phyloP scores from a whole-genome alignment of 1,284 basidiomycete genomes.

The Ganoderma lingzhi region DNA sequence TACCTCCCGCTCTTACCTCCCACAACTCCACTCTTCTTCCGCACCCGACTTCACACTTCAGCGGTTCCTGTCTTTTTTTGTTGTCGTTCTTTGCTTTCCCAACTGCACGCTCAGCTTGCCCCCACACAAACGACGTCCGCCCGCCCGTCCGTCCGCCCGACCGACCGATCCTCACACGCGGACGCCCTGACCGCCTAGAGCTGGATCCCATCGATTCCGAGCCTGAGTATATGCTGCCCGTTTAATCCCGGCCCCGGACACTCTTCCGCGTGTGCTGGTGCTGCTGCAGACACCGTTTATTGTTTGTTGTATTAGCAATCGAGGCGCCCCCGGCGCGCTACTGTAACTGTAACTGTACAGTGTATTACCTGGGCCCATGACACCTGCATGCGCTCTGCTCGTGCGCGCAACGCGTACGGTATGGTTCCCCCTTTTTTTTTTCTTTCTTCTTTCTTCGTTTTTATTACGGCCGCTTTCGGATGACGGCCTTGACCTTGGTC shows the following conservation, averaged over 20 bases:
- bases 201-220: neutral
- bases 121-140: slow-evolving; percentile 2
- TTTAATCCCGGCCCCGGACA: too few species aligned
- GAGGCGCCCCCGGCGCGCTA: neutral
- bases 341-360: neutral
- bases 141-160: slow-evolving; percentile 8
- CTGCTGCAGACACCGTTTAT: neutral
- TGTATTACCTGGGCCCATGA: too few species aligned
- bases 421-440: too few species aligned
- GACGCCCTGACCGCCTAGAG: slow-evolving; percentile 1
- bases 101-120: slow-evolving; percentile 31
- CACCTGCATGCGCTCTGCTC: too few species aligned
- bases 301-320: slow-evolving; percentile 29
- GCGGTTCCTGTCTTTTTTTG: slow-evolving; percentile 32
- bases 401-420: too few species aligned
- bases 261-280: slow-evolving; percentile 11
- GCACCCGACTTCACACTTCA: slow-evolving; percentile 14
- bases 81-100: slow-evolving; percentile 33
- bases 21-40: slow-evolving; percentile 18
- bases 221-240: too few species aligned
- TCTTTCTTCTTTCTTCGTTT: neutral
- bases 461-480: neutral
- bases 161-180: neutral
- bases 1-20: slow-evolving; percentile 8
- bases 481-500: too few species aligned